Evolutionary conservation across 176 grass and related monocot genomes (phyloP), one percentile per base, ranked within the genome.

Genomic region (Eragrostis nindensis): DNA sequence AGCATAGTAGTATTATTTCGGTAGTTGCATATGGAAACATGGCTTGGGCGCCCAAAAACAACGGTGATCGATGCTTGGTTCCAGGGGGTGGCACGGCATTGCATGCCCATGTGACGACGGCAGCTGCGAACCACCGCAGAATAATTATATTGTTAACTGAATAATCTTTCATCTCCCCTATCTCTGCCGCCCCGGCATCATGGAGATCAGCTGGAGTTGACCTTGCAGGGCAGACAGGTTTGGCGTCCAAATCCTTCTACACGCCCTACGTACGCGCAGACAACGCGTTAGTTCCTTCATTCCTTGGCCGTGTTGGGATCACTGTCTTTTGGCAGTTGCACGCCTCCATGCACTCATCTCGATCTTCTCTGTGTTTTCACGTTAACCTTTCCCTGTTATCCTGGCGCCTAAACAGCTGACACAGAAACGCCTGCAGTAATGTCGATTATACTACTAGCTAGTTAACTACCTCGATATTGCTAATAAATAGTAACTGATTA

Each of bases 241-340:
- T 18, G 8, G 14, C 48, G 5, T 64, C 25, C 57, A 77, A 64
- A 32, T 9, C 11, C 17, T 73, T 0, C 70, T 73, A 73, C 55
- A 73, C 55, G 7, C 4, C 21, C 55, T 26, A 8, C 19, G 16
- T 36, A 38, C 62, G 29, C 29, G 60, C 60, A 30, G 60, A 63
- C 60, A 63, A 32, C 27, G 62, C 27, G 59, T 36, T 36, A 36
- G 8, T 39, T n/a, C 18, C 38, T 8, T 74, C 46, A 66, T 66
- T 76, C 73, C 64, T 70, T 78, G 62, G 75, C 66, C 75, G 65
- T 68, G 66, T 62, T 77, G 50, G 55, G 75, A 85, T 71, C 62
- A 30, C 9, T 78, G 83, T 85, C 83, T 79, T 85, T 85, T 85
- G 75, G 46, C 56, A 64, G 67, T 79, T 79, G 45, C 67, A 85